Evolutionary conservation across 2,329 filamentous ascomycete species (phyloP).

Genomic region (Teratosphaeriaceae sp.): DNA sequence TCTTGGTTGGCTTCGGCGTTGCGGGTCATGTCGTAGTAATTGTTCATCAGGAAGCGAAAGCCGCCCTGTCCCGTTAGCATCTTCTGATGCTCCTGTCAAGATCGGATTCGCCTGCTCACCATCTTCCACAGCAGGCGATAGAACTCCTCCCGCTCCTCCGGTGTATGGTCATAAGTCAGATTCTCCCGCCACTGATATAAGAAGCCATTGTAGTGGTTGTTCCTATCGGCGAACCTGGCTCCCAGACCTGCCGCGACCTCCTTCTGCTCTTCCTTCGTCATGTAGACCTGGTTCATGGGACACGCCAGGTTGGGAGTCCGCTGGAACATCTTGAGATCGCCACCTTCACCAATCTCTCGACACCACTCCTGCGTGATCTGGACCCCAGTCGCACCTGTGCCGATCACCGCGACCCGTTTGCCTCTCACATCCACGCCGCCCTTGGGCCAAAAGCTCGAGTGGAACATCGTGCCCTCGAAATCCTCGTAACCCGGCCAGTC

Average conservation of each 20-base stretch:
- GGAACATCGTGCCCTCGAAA: constrained; percentile 51
- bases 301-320: constrained; percentile 60
- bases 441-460: constrained; percentile 37
- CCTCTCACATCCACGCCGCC: constrained; percentile 43
- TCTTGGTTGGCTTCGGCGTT: constrained; percentile 37
- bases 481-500: constrained; percentile 53
- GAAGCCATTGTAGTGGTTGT: constrained; percentile 54
- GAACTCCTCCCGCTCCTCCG: constrained; percentile 38
- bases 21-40: constrained; percentile 32
- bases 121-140: constrained; percentile 36
- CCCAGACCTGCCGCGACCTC: constrained; percentile 34
- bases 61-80: constrained; percentile 27
- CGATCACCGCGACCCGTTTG: constrained; percentile 57
- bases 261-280: constrained; percentile 48
- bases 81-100: constrained; percentile 1
- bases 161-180: constrained; percentile 44
- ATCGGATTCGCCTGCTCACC: constrained; percentile 16
- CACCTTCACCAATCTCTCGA: constrained; percentile 19
- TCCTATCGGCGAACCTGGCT: constrained; percentile 46
- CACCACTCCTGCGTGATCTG: constrained; percentile 52
- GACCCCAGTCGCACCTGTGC: constrained; percentile 58
- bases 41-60: constrained; percentile 36
- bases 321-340: constrained; percentile 54
- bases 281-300: constrained; percentile 49
- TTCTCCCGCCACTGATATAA: constrained; percentile 49